A percentile compares a stretch with the other conserved stretches of the same genome.
Evolutionary conservation across 148 eudicot species (phyloP).

Genomic region (Chenopodium album): DNA sequence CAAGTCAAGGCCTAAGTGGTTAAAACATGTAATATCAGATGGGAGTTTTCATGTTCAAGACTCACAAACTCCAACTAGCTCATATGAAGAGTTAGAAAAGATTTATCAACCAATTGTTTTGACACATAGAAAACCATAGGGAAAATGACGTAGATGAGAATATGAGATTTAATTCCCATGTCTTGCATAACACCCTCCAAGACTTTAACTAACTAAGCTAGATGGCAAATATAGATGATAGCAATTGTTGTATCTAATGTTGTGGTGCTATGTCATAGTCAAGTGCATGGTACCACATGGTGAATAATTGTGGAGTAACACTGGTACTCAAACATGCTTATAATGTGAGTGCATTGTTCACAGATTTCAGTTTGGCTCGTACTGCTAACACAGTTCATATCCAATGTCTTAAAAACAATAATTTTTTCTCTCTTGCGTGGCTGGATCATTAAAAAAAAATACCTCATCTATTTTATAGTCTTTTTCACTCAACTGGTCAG

Average conservation of each 20-base stretch:
- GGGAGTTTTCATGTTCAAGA: not conserved
- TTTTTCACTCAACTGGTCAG: conserved; percentile 59
- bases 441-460: not conserved
- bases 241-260: not conserved
- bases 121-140: no score
- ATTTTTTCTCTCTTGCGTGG: not conserved
- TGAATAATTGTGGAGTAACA: not conserved
- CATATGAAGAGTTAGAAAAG: not conserved
- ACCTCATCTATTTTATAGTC: conserved; percentile 86
- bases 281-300: not conserved
- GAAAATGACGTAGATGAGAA: no score
- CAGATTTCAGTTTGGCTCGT: not conserved
- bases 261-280: not conserved
- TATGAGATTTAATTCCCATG: no score
- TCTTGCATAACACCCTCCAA: no score
- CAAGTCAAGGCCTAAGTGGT: no score
- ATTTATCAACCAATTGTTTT: not conserved
- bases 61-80: not conserved
- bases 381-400: not conserved
- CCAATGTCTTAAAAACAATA: not conserved
- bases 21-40: no score
- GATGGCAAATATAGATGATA: no score
- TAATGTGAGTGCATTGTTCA: not conserved
- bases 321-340: not conserved
- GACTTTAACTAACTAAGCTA: no score